These are phyloP conservation scores for Pseudonectria foliicola DNA, from an alignment of 2,329 filamentous ascomycete species.

Conservation along the genomic window DNA sequence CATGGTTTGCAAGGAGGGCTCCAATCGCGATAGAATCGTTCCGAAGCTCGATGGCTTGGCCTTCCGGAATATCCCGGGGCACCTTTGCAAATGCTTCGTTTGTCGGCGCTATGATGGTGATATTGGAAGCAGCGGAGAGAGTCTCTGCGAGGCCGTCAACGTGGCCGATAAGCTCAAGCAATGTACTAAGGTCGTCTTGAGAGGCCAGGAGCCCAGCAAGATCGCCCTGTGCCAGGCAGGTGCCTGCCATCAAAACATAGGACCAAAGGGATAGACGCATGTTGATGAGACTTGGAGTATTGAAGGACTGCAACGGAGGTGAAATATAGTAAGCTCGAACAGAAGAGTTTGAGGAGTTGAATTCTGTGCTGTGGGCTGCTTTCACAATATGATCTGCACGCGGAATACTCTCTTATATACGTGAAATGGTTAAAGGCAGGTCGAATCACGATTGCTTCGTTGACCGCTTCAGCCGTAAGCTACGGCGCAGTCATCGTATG, in stretches of 20 bases:
- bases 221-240: slow-evolving; percentile 10
- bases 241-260: slow-evolving; percentile 8
- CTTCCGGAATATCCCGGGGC: slow-evolving; percentile 25
- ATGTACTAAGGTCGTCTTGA: slow-evolving; percentile 11
- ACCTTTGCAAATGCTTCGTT: slow-evolving; percentile 28
- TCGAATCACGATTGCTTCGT: too few species aligned
- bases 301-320: too few species aligned
- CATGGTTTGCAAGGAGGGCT: slow-evolving; percentile 26
- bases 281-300: background rate
- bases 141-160: slow-evolving; percentile 22
- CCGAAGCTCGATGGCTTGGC: slow-evolving; percentile 22
- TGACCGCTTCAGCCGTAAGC: too few species aligned
- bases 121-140: slow-evolving; percentile 24
- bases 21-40: slow-evolving; percentile 25
- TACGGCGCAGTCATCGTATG: too few species aligned
- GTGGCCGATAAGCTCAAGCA: slow-evolving; percentile 12
- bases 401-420: too few species aligned
- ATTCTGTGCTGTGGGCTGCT: too few species aligned
- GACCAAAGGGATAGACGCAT: slow-evolving; percentile 10
- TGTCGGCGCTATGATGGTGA: slow-evolving; percentile 29
- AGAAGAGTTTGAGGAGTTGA: too few species aligned
- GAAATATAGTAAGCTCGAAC: too few species aligned
- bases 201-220: slow-evolving; percentile 11
- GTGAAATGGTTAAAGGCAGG: too few species aligned
- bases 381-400: too few species aligned